Evolutionary conservation across 2,329 filamentous ascomycete species (phyloP).

Genomic region (Diplodia scrobiculata): DNA sequence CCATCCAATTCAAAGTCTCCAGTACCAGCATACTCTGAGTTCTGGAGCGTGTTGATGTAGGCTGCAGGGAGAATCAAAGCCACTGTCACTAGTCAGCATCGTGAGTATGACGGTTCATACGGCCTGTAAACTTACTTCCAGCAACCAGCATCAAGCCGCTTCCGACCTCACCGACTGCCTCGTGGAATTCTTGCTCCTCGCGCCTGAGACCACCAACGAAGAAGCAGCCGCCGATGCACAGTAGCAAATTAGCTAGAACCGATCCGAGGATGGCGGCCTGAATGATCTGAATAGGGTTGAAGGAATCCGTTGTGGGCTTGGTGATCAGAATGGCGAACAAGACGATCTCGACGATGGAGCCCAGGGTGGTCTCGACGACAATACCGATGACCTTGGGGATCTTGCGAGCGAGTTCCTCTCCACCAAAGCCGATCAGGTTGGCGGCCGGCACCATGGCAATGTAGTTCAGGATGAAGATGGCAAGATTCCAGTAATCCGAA

Average conservation of each 20-base stretch:
- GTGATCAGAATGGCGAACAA: conserved; percentile 76
- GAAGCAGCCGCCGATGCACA: conserved; percentile 80
- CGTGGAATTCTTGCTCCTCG: conserved; percentile 70
- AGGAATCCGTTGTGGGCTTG: conserved; percentile 41
- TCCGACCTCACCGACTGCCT: conserved; percentile 76
- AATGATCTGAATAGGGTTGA: conserved; percentile 63
- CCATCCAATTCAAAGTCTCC: conserved; percentile 49
- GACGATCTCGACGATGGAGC: conserved; percentile 78
- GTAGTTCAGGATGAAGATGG: conserved; percentile 71
- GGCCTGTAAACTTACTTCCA: conserved; percentile 54
- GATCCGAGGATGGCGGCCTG: conserved; percentile 82
- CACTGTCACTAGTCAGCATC: conserved; percentile 41
- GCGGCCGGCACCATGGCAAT: conserved; percentile 77
- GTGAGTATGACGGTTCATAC: background rate
- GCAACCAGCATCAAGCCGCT: conserved; percentile 76
- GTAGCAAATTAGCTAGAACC: conserved; percentile 76
- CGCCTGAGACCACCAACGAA: conserved; percentile 71
- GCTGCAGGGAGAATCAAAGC: conserved; percentile 53
- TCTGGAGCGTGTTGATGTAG: conserved; percentile 54
- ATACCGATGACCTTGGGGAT: conserved; percentile 72
- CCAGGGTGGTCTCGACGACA: conserved; percentile 62
- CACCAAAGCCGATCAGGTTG: conserved; percentile 74
- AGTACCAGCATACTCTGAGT: conserved; percentile 32
- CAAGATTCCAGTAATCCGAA: conserved; percentile 43
- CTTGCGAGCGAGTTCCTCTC: conserved; percentile 71